Base-by-base conservation (phyloP, 1,284 basidiomycete species). In the Rhodofomes roseus region DNA sequence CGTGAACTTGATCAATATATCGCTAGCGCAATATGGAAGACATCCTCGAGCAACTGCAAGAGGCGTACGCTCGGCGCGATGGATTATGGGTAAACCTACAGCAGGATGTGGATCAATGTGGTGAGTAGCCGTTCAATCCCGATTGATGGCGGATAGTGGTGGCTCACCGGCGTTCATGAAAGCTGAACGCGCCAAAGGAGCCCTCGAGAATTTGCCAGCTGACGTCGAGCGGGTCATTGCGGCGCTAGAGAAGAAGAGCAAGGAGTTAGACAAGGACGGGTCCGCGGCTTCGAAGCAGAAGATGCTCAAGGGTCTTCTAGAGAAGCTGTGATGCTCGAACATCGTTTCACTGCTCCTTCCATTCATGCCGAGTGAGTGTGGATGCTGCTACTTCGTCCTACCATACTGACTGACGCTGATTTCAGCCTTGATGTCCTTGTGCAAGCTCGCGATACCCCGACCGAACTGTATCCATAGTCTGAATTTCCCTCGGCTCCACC, bases 41-140 rank as follows among this genome's bases (percentile, higher is more conserved):
- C 20, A 69, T 81, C 6, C 70, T 81, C 23, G 68, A 60, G 8
- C 74, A 79, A 61, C 75, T 86, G 36, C 73, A 77, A 59, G 71
- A 74, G 48, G 79, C 80, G 22, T 83, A 81, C 66, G 65, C 65
- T 44, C 69, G 70, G 34, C 78, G 82, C 43, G 77, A 79, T 20
- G 67, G 72, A 50, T 74, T 84, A 23, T 85, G 81, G 81, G 56
- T 63, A 20, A 70, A 77, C 11, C 72, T 84, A 20, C 72, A 81
- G 43, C 68, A 71, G 16, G 70, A 73, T 3, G 57, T 83, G n/a
- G 70, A 79, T 36, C 70, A 73, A 55, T 79, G 77, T 65, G 78
- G 83, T 83, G 74, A 60, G 63, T 68, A 61, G 56, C 57, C 57
- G 41, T 54, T 56, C 57, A 59, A 51, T 46, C 2, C 16, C 22